Conservation (phyloP, 2,329 filamentous ascomycete species). For the Aspergillus neoniger region DNA sequence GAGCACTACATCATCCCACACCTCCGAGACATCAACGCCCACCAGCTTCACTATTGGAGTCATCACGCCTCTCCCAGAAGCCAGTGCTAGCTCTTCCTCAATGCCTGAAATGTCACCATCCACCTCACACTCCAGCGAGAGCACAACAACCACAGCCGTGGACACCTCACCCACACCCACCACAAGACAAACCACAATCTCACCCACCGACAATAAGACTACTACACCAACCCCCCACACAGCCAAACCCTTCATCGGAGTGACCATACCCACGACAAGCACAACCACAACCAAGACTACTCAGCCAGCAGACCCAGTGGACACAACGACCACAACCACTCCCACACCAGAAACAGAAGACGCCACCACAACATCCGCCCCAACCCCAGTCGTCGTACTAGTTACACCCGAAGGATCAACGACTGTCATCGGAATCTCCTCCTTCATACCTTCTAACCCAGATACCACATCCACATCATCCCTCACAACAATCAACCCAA, state of each 20-base stretch:
- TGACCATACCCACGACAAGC: not conserved
- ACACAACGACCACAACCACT: not conserved
- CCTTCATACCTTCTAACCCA: not conserved
- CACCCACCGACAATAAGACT: too few relatives aligned
- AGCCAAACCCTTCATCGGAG: not conserved
- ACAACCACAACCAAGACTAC: not conserved
- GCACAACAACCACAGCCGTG: not conserved
- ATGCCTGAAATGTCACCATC: not conserved
- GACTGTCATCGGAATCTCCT: not conserved
- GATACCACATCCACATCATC: not conserved
- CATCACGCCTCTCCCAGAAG: not conserved
- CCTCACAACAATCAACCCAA: not conserved
- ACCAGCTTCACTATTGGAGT: not conserved
- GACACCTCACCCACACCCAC: not conserved
- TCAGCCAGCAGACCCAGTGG: not conserved
- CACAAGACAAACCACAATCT: too few relatives aligned
- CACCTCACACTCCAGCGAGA: not conserved
- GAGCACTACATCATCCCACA: not conserved
- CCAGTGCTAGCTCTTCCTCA: not conserved
- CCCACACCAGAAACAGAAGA: not conserved
- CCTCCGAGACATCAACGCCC: not conserved
- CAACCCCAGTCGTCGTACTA: conserved; percentile 9
- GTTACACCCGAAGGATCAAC: conserved; percentile 10
- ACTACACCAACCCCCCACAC: not conserved
- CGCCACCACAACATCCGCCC: not conserved